Evolutionary conservation across 1,284 basidiomycete species (phyloP).

Genomic region (Pseudozyma tsukubaensis): DNA sequence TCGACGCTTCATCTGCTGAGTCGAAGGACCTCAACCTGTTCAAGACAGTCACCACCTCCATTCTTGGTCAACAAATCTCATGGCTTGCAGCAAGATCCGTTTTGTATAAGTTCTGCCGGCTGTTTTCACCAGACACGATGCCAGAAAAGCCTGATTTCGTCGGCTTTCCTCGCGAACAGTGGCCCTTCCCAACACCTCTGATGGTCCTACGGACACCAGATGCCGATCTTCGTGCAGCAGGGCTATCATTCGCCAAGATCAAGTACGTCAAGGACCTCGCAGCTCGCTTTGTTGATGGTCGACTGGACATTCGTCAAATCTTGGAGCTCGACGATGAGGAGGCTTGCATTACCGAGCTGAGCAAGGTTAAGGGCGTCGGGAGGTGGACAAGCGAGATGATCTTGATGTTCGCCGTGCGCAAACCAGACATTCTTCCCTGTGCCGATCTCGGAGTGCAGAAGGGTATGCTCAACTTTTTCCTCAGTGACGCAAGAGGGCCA

Average conservation of each 20-base stretch:
- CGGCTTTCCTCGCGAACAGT: constrained; percentile 55
- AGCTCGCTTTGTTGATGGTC: constrained; percentile 59
- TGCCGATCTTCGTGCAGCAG: constrained; percentile 55
- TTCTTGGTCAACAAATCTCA: constrained; percentile 88
- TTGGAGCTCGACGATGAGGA: constrained; percentile 56
- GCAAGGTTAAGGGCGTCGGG: constrained; percentile 65
- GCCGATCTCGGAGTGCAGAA: constrained; percentile 66
- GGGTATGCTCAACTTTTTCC: constrained; percentile 63
- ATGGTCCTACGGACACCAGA: constrained; percentile 57
- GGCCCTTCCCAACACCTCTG: constrained; percentile 62
- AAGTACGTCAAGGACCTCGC: constrained; percentile 65
- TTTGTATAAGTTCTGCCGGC: constrained; percentile 79
- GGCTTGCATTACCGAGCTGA: constrained; percentile 57
- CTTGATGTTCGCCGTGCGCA: constrained; percentile 66
- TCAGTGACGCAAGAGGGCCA: constrained; percentile 49
- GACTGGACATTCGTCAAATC: constrained; percentile 59
- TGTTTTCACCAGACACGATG: constrained; percentile 53
- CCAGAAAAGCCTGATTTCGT: constrained; percentile 60
- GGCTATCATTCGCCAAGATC: constrained; percentile 63
- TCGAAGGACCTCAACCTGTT: constrained; percentile 71
- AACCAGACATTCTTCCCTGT: constrained; percentile 61
- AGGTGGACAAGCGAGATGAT: constrained; percentile 68
- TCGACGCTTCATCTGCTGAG: constrained; percentile 38
- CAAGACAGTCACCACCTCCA: constrained; percentile 74
- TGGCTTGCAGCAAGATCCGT: constrained; percentile 89